Base-by-base conservation (phyloP, 73 alveolate genomes). In the Paraurostyla sp. region DNA sequence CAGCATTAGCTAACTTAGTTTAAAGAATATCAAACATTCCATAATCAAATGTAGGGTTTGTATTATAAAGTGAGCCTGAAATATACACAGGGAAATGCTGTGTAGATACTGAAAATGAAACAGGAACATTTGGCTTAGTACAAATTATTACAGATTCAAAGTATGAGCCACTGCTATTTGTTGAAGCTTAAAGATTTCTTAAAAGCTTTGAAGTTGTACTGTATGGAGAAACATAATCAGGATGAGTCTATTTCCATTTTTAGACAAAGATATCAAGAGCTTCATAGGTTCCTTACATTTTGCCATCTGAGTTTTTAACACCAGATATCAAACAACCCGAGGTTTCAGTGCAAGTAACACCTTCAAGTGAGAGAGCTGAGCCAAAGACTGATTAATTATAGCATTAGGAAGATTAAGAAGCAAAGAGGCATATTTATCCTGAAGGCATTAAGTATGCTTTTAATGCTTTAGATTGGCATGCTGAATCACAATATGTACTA, bases 41-140 rank as follows among this genome's bases (percentile, higher is more conserved):
- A 22, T 43, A 45, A 58, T 89, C 94, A 49, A 89, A 89, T 38
- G 76, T 32, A 11, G 80, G 60, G 63, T 89, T 83, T 25, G 83
- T 83, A 49, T 89, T 89, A 40, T 76, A 38, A n/a, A 54, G 88
- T 16, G 76, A 62, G 58, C 54, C 75, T 38, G 59, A 43, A 48
- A 78, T 23, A 46, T 80, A 89, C 0, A 89, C 94, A n/a, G 94
- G 94, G 94, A 89, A 89, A 35, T 51, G 76, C 29, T 58, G 22
- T 7, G 60, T 46, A 0, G 88, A 38, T 7, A 89, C 59, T 27
- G 75, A 63, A 73, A 85, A 89, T 3, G 75, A 22, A 6, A 89
- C 51, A 15, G 91, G 50, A 57, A 51, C 78, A 54, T 23, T 51
- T 40, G 69, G 51, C 15, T 51, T 49, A 25, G 49, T 38, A 80